These are phyloP conservation scores for Colletotrichum eremochloae DNA, from an alignment of 2,329 filamentous ascomycete genomes.

Conservation along the genomic window DNA sequence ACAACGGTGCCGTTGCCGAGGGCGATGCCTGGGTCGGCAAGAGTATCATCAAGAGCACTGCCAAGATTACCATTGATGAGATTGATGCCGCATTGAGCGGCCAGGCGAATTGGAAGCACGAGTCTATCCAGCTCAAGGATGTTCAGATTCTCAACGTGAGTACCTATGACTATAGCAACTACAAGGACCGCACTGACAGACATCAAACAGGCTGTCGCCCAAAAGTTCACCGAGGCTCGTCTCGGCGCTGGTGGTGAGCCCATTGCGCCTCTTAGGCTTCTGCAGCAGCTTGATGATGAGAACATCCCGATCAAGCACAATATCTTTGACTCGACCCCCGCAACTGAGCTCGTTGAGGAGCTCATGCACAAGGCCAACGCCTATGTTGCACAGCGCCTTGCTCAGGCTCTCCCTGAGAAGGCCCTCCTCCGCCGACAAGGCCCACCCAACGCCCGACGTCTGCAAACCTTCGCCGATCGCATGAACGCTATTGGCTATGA, in stretches of 20 bases:
- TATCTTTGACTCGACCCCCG: constrained; percentile 90
- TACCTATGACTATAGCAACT: constrained; percentile 34
- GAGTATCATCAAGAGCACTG: constrained; percentile 90
- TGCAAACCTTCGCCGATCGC: constrained; percentile 91
- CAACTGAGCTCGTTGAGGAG: constrained; percentile 95
- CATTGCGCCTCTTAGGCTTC: constrained; percentile 86
- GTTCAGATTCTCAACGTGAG: constrained; percentile 83
- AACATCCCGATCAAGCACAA: constrained; percentile 97
- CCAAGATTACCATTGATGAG: constrained; percentile 86
- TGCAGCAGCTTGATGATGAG: constrained; percentile 97
- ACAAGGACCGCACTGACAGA: constrained; percentile 45
- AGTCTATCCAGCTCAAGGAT: constrained; percentile 78
- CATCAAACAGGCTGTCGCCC: constrained; percentile 74
- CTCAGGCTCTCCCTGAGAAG: constrained; percentile 86
- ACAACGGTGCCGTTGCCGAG: constrained; percentile 83
- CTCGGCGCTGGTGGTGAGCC: constrained; percentile 84
- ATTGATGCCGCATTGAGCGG: constrained; percentile 86
- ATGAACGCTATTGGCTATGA: constrained; percentile 94
- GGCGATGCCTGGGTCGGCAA: constrained; percentile 95
- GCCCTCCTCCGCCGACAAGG: constrained; percentile 90
- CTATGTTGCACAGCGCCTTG: constrained; percentile 88
- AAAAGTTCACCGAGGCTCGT: constrained; percentile 91
- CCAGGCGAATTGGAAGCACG: constrained; percentile 71
- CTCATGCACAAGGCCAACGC: constrained; percentile 93
- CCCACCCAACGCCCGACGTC: constrained; percentile 86